Conservation (phyloP, 78 protist genomes). For the slime mould (Dictyostelium discoideum) region DNA sequence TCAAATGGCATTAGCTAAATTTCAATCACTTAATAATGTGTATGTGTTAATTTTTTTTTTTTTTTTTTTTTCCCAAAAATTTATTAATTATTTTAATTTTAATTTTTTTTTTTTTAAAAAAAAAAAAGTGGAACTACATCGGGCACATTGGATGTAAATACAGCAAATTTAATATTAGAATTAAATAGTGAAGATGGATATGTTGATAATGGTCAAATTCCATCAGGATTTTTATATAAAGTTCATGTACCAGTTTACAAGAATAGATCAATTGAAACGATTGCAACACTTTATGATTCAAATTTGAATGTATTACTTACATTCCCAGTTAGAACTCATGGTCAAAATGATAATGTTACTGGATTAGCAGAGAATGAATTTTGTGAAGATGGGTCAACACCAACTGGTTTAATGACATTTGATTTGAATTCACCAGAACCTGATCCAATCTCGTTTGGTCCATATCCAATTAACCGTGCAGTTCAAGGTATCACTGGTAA, state of each 20-base stretch:
- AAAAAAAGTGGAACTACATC: background rate
- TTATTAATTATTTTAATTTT: background rate
- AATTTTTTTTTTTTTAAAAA: background rate
- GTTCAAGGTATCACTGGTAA: conserved; percentile 78
- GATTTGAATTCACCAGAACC: conserved; percentile 85
- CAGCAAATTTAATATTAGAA: conserved; percentile 44
- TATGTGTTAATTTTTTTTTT: background rate
- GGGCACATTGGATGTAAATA: background rate
- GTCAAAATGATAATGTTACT: conserved; percentile 37
- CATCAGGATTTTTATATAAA: conserved; percentile 74
- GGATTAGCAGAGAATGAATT: conserved; percentile 52
- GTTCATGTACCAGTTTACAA: conserved; percentile 75
- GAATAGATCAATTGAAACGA: conserved; percentile 75
- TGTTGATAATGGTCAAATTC: conserved; percentile 75
- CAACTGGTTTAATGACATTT: conserved; percentile 79
- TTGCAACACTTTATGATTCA: conserved; percentile 66
- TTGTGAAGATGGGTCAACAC: conserved; percentile 68
- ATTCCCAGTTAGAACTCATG: conserved; percentile 77
- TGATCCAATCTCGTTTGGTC: conserved; percentile 76
- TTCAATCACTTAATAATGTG: conserved; percentile 19
- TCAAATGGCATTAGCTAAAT: conserved; percentile 1
- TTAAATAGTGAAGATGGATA: conserved; percentile 68
- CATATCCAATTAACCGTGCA: conserved; percentile 80
- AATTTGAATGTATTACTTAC: conserved; percentile 28
- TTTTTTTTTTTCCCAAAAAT: background rate